A percentile compares a stretch with the other conserved stretches of the same genome.
phyloP scores from a whole-genome alignment of 768 basidiomycete genomes.

The Phanerodontia chrysosporium region DNA sequence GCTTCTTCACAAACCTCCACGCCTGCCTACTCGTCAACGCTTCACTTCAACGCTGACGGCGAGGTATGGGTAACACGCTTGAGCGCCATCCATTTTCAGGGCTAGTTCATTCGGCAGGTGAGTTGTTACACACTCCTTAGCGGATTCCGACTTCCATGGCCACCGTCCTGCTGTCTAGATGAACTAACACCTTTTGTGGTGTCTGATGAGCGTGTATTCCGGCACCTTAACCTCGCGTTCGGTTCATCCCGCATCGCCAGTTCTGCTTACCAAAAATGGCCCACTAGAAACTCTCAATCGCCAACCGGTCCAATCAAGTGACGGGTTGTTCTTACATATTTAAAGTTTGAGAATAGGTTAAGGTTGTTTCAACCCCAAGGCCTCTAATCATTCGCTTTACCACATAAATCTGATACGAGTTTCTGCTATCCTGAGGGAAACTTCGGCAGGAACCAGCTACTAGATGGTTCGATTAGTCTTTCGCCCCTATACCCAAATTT shows the following conservation, averaged over 20 bases:
- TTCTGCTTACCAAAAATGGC: slow-evolving; percentile 74
- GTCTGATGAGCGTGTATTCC: slow-evolving; percentile 80
- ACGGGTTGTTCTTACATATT: slow-evolving; percentile 57
- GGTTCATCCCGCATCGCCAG: slow-evolving; percentile 71
- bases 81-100: slow-evolving; percentile 90
- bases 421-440: slow-evolving; percentile 77
- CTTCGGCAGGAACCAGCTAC: slow-evolving; percentile 91
- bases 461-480: slow-evolving; percentile 95
- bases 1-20: slow-evolving; percentile 78
- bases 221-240: slow-evolving; percentile 75
- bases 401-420: slow-evolving; percentile 54
- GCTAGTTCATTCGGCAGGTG: slow-evolving; percentile 89
- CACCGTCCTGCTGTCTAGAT: slow-evolving; percentile 87
- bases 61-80: slow-evolving; percentile 84
- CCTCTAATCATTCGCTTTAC: slow-evolving; percentile 90
- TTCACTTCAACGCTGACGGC: slow-evolving; percentile 69
- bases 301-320: slow-evolving; percentile 45
- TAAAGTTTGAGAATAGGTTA: slow-evolving; percentile 78
- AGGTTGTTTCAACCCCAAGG: slow-evolving; percentile 86
- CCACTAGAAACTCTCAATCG: slow-evolving; percentile 69
- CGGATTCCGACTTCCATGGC: slow-evolving; percentile 83
- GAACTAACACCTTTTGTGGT: slow-evolving; percentile 84
- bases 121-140: slow-evolving; percentile 88
- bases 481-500: slow-evolving; percentile 94
- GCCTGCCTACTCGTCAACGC: slow-evolving; percentile 74